Conservation (phyloP, 2,329 filamentous ascomycete species). For the Penicillium sp. region DNA sequence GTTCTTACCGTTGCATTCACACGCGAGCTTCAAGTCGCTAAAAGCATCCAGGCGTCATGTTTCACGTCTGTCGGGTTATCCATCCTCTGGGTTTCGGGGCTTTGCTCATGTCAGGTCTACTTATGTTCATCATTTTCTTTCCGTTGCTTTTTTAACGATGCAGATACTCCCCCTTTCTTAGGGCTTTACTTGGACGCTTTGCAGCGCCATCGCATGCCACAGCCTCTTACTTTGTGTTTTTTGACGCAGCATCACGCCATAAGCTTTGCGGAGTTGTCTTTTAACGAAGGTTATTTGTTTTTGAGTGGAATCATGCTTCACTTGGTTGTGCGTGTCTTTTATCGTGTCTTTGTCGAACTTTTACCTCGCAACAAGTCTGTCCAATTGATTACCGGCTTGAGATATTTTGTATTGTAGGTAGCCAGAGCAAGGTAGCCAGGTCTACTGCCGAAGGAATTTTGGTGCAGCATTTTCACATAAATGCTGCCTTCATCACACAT, state of each 20-base stretch:
- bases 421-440: constrained; percentile 4
- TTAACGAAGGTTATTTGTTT: constrained; percentile 9
- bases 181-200: constrained; percentile 9
- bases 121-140: not conserved
- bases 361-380: not conserved
- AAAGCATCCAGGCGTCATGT: constrained; percentile 9
- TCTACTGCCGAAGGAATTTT: constrained; percentile 1
- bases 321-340: not conserved
- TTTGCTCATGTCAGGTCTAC: constrained; percentile 1
- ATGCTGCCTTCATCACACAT: not conserved
- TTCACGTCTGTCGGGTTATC: constrained; percentile 7
- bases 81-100: constrained; percentile 3
- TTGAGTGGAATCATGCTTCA: constrained; percentile 10
- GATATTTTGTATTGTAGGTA: constrained; percentile 13
- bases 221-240: constrained; percentile 1
- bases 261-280: constrained; percentile 13
- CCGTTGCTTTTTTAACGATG: not conserved
- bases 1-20: constrained; percentile 1
- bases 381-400: not conserved
- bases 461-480: not conserved
- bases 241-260: constrained; percentile 13
- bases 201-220: constrained; percentile 7
- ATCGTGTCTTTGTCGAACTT: not conserved
- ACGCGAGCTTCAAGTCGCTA: constrained; percentile 4
- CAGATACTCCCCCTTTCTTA: constrained; percentile 3